A percentile compares a stretch with the other conserved stretches of the same genome.
These are phyloP conservation scores for Besnoitia besnoiti DNA, from an alignment of 169 alveolate species.

Conservation along the genomic window DNA sequence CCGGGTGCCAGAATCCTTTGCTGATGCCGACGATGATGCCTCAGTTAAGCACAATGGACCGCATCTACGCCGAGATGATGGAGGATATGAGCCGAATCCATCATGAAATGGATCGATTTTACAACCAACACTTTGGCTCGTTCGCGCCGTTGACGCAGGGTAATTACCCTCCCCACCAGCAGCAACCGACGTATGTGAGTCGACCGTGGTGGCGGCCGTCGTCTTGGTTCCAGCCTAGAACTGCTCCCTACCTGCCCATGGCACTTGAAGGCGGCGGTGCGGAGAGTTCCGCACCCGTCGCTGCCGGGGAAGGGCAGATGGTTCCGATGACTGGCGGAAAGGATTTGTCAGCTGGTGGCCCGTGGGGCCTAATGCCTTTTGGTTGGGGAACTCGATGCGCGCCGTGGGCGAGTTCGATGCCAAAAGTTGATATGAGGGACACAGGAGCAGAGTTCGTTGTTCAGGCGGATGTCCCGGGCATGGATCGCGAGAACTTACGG, in stretches of 20 bases:
- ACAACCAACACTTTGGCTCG: not conserved
- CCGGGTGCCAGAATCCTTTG: not conserved
- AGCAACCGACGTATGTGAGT: not conserved
- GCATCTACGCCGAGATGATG: conserved; percentile 42
- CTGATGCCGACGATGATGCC: not conserved
- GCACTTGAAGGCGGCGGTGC: not conserved
- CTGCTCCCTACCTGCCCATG: not conserved
- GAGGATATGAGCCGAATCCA: conserved; percentile 6
- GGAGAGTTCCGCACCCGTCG: not conserved
- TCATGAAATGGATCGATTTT: conserved; percentile 12
- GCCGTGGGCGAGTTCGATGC: not conserved
- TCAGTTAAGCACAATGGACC: conserved; percentile 25
- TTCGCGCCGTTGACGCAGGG: not conserved
- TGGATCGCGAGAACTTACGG: conserved; percentile 36
- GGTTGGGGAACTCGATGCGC: not conserved
- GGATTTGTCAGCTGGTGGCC: not conserved
- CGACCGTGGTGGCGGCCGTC: conserved; percentile 32
- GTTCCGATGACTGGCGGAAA: not conserved
- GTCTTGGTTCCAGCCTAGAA: not conserved
- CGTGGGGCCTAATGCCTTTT: conserved; percentile 23
- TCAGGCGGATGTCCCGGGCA: conserved; percentile 70
- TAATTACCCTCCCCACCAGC: not conserved
- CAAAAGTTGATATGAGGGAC: conserved; percentile 58
- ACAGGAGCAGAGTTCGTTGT: conserved; percentile 42
- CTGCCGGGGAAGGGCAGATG: not conserved